These are phyloP conservation scores for Tricladium varicosporioides DNA, from an alignment of 2,329 filamentous ascomycete species.

Conservation along the genomic window DNA sequence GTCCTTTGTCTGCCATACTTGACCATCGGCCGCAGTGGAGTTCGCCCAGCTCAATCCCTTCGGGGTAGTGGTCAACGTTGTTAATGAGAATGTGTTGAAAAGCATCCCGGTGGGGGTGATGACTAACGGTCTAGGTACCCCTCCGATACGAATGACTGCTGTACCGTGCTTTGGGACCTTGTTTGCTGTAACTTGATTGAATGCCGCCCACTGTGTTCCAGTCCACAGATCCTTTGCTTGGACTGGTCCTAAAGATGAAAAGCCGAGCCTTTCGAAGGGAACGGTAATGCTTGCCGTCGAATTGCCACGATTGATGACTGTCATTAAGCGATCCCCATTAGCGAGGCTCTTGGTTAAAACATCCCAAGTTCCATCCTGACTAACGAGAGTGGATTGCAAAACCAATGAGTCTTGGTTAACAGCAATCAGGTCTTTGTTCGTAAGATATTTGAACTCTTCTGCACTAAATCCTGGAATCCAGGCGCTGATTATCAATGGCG, in stretches of 20 bases:
- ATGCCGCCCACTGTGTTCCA: constrained; percentile 36
- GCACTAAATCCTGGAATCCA: constrained; percentile 36
- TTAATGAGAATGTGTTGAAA: constrained; percentile 46
- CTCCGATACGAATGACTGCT: constrained; percentile 41
- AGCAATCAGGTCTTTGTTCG: constrained; percentile 34
- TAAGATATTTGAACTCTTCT: constrained; percentile 37
- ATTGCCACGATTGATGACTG: constrained; percentile 44
- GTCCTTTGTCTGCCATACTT: constrained; percentile 41
- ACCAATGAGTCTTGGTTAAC: constrained; percentile 31
- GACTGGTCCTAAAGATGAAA: constrained; percentile 25
- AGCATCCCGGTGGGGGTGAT: constrained; percentile 44
- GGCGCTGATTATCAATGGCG: constrained; percentile 30
- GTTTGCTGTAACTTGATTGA: constrained; percentile 34
- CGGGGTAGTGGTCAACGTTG: constrained; percentile 38
- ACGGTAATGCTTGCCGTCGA: constrained; percentile 34
- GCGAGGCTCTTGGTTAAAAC: constrained; percentile 45
- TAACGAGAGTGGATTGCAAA: constrained; percentile 42
- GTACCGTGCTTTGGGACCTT: constrained; percentile 37
- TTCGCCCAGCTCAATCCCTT: constrained; percentile 33
- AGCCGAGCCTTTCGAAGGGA: constrained; percentile 29
- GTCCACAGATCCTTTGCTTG: constrained; percentile 45
- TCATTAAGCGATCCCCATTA: constrained; percentile 47
- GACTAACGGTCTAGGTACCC: constrained; percentile 23
- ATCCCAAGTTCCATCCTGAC: constrained; percentile 42
- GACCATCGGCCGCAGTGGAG: constrained; percentile 40